Conservation (phyloP, 2,329 filamentous ascomycete species). For the Penicillium sclerotiorum region DNA sequence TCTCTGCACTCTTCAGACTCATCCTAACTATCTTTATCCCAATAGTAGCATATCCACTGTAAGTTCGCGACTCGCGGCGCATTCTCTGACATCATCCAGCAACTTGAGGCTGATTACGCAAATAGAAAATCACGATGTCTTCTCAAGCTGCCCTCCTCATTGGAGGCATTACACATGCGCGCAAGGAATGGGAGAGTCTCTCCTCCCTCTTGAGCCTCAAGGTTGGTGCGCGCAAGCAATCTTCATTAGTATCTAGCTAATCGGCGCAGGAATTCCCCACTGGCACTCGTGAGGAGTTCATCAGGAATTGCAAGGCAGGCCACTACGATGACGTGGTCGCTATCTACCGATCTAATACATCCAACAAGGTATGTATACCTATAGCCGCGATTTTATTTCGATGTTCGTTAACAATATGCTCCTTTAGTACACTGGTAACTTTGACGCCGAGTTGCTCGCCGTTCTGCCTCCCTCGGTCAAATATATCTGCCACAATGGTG, state of each 20-base stretch:
- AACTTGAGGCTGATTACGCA: conserved; percentile 14
- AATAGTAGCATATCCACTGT: too few relatives aligned
- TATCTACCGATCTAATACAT: conserved; percentile 62
- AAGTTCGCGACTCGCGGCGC: background rate
- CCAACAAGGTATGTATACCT: conserved; percentile 49
- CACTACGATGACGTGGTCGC: conserved; percentile 58
- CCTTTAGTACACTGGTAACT: conserved; percentile 47
- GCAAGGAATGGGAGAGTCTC: conserved; percentile 47
- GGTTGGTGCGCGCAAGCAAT: conserved; percentile 25
- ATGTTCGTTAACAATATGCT: background rate
- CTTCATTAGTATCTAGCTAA: background rate
- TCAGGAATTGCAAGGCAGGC: conserved; percentile 57
- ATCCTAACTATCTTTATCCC: background rate
- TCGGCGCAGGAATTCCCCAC: conserved; percentile 50
- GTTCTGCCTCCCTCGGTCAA: conserved; percentile 49
- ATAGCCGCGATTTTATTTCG: background rate
- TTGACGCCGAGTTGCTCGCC: conserved; percentile 51
- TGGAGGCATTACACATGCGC: conserved; percentile 46
- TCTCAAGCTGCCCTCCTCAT: conserved; percentile 48
- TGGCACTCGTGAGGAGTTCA: conserved; percentile 58
- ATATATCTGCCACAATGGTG: conserved; percentile 59
- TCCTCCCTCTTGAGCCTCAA: conserved; percentile 46
- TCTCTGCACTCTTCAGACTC: background rate
- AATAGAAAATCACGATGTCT: conserved; percentile 34
- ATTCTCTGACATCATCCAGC: conserved; percentile 3